Evolutionary conservation across 2,329 filamentous ascomycete genomes (phyloP), one percentile per base, ranked within the genome.

Genomic region (Arthrinium phaeospermum): DNA sequence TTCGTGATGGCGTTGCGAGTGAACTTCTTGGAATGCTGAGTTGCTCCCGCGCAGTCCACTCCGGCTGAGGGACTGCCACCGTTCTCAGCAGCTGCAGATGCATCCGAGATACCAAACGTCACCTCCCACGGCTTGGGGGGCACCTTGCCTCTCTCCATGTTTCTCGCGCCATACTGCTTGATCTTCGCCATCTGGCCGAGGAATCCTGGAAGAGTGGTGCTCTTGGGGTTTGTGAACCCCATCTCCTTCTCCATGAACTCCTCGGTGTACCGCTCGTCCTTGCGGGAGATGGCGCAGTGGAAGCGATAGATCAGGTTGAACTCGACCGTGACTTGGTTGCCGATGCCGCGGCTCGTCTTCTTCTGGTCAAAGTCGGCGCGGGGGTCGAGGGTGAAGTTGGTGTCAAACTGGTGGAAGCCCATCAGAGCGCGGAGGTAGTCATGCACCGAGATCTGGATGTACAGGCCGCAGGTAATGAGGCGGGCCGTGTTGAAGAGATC

Each of bases 301-400:
- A 90, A 93, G 37, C 91, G 85, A 77, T 93, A 93, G 1, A 92
- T 83, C 41, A 92, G 82, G 73, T 92, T 92, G 81, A 93, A 93
- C 79, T 93, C 91, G 3, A 89, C 90, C 57, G 88, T 91, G 67
- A 92, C 90, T 75, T 92, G 90, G 76, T 93, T 93, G 16, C 91
- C 91, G 3, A 89, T 85, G 1, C 89, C 91, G 67, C 89, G 83
- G 0, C 86, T 83, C 0, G 88, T 84, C 8, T 85, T 85, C 34
- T 86, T 81, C 4, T 81, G 80, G 70, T 85, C 81, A 68, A 81
- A 82, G 45, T 46, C 45, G 45, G 45, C 45, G 16, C 45, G 45
- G 16, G 45, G 91, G 73, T 92, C 90, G 5, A 93, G 82, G 13
- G 88, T 91, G 89, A 89, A 92, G 74, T 87, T 84, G 73, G 85